Evolutionary conservation across 495 filamentous ascomycete species (phyloP).

Genomic region (Halenospora varia): DNA sequence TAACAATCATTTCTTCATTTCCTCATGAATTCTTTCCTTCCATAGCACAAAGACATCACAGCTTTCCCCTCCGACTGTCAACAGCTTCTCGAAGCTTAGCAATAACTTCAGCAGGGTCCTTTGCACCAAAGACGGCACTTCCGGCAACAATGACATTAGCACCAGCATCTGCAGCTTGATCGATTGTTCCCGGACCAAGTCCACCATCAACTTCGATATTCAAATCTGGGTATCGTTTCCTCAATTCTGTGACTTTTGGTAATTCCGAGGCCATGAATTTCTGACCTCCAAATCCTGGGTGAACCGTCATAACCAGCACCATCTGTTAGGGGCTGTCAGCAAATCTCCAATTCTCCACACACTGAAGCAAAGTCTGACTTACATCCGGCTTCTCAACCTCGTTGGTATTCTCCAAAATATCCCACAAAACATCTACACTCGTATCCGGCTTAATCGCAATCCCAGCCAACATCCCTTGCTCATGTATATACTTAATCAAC

Average conservation of each 20-base stretch:
- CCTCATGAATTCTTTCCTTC: not conserved
- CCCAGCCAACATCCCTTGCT: slow-evolving; percentile 82
- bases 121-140: slow-evolving; percentile 92
- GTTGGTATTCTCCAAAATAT: slow-evolving; percentile 69
- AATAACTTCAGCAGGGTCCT: slow-evolving; percentile 84
- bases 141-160: slow-evolving; percentile 98
- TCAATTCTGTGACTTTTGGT: slow-evolving; percentile 84
- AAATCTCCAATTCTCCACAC: not conserved
- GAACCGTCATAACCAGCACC: slow-evolving; percentile 97
- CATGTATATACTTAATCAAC: slow-evolving; percentile 86
- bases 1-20: not conserved
- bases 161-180: slow-evolving; percentile 90
- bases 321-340: slow-evolving; percentile 61
- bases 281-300: slow-evolving; percentile 96
- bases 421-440: slow-evolving; percentile 83
- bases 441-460: slow-evolving; percentile 96
- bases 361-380: slow-evolving; percentile 31
- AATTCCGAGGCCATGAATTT: slow-evolving; percentile 96
- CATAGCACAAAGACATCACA: not conserved
- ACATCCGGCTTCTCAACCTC: slow-evolving; percentile 86
- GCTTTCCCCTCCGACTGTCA: slow-evolving; percentile 46
- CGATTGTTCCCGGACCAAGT: slow-evolving; percentile 81
- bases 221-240: slow-evolving; percentile 79
- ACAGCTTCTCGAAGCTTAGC: slow-evolving; percentile 72
- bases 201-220: slow-evolving; percentile 98